phyloP scores from a whole-genome alignment of 306 rosid species.

The Coriaria nepalensis region DNA sequence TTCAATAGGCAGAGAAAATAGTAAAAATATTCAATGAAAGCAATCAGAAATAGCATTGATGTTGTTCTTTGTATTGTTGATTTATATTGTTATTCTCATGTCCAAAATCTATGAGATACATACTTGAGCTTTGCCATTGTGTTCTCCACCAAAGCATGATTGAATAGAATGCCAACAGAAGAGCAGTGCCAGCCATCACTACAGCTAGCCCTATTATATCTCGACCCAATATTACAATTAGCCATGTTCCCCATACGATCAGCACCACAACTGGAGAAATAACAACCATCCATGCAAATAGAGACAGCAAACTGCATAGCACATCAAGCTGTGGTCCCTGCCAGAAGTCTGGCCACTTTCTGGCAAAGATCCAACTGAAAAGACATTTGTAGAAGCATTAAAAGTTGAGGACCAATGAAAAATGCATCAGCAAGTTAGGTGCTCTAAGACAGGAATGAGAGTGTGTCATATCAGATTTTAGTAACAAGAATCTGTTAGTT shows the following conservation, averaged over 20 bases:
- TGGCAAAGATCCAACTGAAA: slow-evolving; percentile 96
- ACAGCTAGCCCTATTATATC: slow-evolving; percentile 95
- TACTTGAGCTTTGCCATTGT: slow-evolving; percentile 99
- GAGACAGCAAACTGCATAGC: slow-evolving; percentile 77
- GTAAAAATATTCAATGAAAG: no score
- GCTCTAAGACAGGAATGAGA: no score
- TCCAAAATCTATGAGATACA: slow-evolving; percentile 20
- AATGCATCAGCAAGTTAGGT: not conserved
- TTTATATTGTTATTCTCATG: not conserved
- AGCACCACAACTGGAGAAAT: slow-evolving; percentile 81
- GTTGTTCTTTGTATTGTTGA: not conserved
- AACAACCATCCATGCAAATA: slow-evolving; percentile 75
- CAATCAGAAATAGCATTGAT: no score
- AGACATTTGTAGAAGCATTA: slow-evolving; percentile 10
- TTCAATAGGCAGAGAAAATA: no score
- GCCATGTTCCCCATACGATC: slow-evolving; percentile 85
- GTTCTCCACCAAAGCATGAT: slow-evolving; percentile 99
- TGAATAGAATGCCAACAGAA: slow-evolving; percentile 87
- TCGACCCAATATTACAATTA: slow-evolving; percentile 85
- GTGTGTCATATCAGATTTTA: no score
- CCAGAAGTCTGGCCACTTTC: slow-evolving; percentile 93
- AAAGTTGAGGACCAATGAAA: not conserved
- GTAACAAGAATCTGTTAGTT: no score
- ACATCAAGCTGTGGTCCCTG: slow-evolving; percentile 88
- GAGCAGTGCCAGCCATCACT: slow-evolving; percentile 98